Conservation (phyloP, 305 asterid species). For the Fraxinus angustifolia region DNA sequence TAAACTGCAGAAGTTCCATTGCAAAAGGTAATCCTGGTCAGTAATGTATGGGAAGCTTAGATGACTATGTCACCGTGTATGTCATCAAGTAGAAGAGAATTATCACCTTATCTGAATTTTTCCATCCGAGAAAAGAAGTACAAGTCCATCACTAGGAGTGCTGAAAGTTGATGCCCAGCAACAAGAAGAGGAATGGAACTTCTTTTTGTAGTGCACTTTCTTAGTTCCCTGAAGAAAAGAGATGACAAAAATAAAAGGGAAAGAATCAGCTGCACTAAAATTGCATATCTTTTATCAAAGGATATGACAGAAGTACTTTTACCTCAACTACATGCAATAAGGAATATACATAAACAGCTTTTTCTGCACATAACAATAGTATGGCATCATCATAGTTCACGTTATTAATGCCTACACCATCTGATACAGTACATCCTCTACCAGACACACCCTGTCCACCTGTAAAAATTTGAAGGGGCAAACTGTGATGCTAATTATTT, state of each 20-base stretch:
- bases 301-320: constrained; percentile 16
- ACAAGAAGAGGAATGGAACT: constrained; percentile 69
- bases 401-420: constrained; percentile 33
- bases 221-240: constrained; percentile 58
- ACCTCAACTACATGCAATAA: constrained; percentile 74
- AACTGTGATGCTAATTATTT: neutral
- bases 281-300: neutral
- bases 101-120: constrained; percentile 75
- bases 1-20: neutral
- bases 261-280: neutral
- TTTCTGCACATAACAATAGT: constrained; percentile 73
- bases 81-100: constrained; percentile 6
- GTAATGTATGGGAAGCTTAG: neutral
- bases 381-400: constrained; percentile 37
- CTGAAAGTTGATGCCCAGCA: constrained; percentile 78
- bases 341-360: constrained; percentile 72
- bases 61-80: neutral
- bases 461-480: constrained; percentile 18
- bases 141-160: constrained; percentile 53
- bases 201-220: constrained; percentile 80
- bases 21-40: neutral
- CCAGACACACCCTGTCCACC: constrained; percentile 39
- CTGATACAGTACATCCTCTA: constrained; percentile 35
- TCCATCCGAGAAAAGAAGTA: constrained; percentile 72
- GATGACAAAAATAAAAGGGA: constrained; percentile 11